Conservation (phyloP, 768 basidiomycete genomes). For the Lentinula lateritia region DNA sequence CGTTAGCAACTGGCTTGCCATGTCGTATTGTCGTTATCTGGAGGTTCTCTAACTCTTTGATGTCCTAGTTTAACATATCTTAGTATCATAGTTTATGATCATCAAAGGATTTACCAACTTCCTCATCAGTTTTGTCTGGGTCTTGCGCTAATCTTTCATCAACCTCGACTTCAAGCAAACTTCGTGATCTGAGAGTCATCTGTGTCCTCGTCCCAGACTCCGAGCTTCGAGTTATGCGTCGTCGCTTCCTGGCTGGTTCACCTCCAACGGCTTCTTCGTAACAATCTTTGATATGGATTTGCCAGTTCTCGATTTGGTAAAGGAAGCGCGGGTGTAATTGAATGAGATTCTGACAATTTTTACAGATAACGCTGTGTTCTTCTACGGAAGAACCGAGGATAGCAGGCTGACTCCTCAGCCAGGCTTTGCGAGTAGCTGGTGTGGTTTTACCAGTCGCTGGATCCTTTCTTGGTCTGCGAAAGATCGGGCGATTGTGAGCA, state of each 20-base stretch:
- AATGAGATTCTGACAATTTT: neutral
- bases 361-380: neutral
- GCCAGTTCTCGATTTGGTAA: neutral
- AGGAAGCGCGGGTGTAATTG: neutral
- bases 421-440: neutral
- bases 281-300: neutral
- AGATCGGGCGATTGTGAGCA: neutral
- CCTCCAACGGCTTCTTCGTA: neutral
- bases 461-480: neutral
- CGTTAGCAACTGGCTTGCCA: neutral
- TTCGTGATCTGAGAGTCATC: neutral
- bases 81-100: neutral
- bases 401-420: neutral
- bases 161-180: neutral
- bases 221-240: neutral
- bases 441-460: neutral
- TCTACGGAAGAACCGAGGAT: neutral
- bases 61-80: neutral
- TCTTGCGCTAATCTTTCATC: neutral
- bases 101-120: neutral
- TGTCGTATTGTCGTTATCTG: neutral
- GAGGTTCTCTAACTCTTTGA: neutral
- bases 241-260: neutral
- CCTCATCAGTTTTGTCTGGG: neutral
- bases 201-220: neutral